Percentiles rank a stretch among this genome's conserved stretches.
phyloP scores from a whole-genome alignment of 2,329 filamentous ascomycete genomes.

The Neoscytalidium dimidiatum region DNA sequence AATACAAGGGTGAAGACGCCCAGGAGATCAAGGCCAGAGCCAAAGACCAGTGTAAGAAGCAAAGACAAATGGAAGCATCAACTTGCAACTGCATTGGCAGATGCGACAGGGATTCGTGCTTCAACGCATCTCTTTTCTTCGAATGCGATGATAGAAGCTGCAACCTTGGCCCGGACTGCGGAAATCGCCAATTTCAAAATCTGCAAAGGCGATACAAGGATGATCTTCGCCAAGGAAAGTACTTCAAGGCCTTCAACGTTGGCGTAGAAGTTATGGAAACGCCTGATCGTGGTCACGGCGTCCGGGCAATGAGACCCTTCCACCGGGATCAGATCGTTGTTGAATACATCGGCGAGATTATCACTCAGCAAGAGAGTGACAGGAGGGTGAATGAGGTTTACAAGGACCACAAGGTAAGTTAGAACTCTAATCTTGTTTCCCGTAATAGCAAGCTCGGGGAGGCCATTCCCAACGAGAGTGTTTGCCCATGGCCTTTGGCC shows the following conservation, averaged over 20 bases:
- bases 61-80: constrained; percentile 71
- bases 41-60: constrained; percentile 69
- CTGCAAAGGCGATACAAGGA: constrained; percentile 54
- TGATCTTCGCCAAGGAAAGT: constrained; percentile 59
- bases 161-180: constrained; percentile 74
- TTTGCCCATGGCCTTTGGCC: too few species aligned
- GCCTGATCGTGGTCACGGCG: constrained; percentile 81
- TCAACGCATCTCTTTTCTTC: constrained; percentile 96
- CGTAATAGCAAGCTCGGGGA: background rate
- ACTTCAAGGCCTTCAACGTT: constrained; percentile 67
- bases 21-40: constrained; percentile 13
- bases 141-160: constrained; percentile 94
- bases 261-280: constrained; percentile 97
- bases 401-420: constrained; percentile 82
- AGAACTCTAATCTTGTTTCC: background rate
- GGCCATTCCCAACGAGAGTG: background rate
- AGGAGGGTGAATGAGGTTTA: constrained; percentile 91
- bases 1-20: constrained; percentile 29
- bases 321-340: constrained; percentile 92
- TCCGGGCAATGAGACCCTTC: constrained; percentile 87
- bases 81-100: constrained; percentile 51
- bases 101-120: constrained; percentile 75
- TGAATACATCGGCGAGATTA: constrained; percentile 97
- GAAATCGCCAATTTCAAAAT: constrained; percentile 84
- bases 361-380: constrained; percentile 92